These are phyloP conservation scores for Selenicereus undatus DNA, from an alignment of 148 eudicot species.

Conservation along the genomic window DNA sequence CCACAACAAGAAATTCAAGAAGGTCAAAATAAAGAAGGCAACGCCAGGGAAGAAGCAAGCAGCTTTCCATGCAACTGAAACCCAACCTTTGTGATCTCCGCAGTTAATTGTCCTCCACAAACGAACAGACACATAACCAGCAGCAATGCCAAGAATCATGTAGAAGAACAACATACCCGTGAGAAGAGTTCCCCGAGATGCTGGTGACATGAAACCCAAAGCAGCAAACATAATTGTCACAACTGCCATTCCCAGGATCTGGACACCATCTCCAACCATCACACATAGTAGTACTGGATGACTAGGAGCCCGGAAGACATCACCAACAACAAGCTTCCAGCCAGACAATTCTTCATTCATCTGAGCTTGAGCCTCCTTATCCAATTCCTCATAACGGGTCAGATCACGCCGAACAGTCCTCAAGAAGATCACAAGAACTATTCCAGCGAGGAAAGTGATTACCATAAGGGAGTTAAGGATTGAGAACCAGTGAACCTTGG, in stretches of 20 bases:
- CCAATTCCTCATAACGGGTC: conserved; percentile 80
- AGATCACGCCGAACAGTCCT: conserved; percentile 75
- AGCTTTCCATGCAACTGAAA: conserved; percentile 63
- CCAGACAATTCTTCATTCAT: conserved; percentile 86
- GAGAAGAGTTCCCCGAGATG: conserved; percentile 69
- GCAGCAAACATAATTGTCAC: conserved; percentile 70
- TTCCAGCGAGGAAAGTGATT: conserved; percentile 83
- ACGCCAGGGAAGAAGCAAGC: conserved; percentile 87
- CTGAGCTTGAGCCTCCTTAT: conserved; percentile 85
- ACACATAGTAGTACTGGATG: conserved; percentile 63
- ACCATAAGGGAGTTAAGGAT: conserved; percentile 82
- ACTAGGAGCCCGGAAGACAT: conserved; percentile 71
- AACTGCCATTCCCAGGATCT: conserved; percentile 81
- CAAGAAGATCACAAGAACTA: conserved; percentile 75
- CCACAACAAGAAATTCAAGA: conserved; percentile 69
- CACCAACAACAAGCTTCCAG: conserved; percentile 85
- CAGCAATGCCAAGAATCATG: conserved; percentile 67
- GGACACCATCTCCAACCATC: conserved; percentile 87
- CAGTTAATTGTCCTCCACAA: conserved; percentile 70
- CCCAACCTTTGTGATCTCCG: conserved; percentile 69
- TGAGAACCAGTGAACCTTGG: conserved; percentile 90
- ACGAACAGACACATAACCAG: conserved; percentile 76
- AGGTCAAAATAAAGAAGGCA: conserved; percentile 50
- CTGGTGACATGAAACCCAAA: conserved; percentile 81
- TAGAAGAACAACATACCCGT: conserved; percentile 80